Evolutionary conservation across 2,329 filamentous ascomycete genomes (phyloP), one percentile per base, ranked within the genome.

Genomic region (Polychaeton citri): DNA sequence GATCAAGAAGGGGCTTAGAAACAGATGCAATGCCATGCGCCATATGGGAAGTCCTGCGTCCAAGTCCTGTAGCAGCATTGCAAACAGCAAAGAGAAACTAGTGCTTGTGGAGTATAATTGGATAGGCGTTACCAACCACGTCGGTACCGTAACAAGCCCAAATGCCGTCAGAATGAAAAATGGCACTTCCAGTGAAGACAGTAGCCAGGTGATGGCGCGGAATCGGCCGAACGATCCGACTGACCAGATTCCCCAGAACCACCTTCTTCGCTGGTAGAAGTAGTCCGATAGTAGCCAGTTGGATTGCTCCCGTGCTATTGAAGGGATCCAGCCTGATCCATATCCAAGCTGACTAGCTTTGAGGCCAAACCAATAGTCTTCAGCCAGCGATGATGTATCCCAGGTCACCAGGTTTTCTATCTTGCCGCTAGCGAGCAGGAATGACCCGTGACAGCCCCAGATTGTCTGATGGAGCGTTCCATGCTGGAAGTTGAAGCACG

Each of bases 391-490:
- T n/a, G 32, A 9, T 20, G 36, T 38, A 20, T 38, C 24, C 32
- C 36, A 38, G 5, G 36, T 34, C 8, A 28, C 36, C 10, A 32
- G 30, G 21, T 34, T 38, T 9, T 34, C 32, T 6, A 30, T 24
- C 12, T 13, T 18, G 4, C 32, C 36, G 16, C 21, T 30, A 19
- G 12, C 21, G 12, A 38, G 32, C 2, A 38, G 20, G 13, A 34
- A 35, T 17, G 32, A 34, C 6, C 36, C 32, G 19, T 38, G 36
- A 30, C 36, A 38, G 31, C 36, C 36, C 8, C 20, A 38, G 24
- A 34, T 19, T 12, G 36, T 34, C 8, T 34, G 28, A 12, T 34
- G 32, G 9, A 38, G 6, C 13, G 17, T 17, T 19, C 32, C 21
- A 18, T 38, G 32, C 31, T 34, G 31, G 3, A 30, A 6, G n/a